These are phyloP conservation scores for Emmonsiellopsis sp. DNA, from an alignment of 2,329 filamentous ascomycete species.

Conservation along the genomic window DNA sequence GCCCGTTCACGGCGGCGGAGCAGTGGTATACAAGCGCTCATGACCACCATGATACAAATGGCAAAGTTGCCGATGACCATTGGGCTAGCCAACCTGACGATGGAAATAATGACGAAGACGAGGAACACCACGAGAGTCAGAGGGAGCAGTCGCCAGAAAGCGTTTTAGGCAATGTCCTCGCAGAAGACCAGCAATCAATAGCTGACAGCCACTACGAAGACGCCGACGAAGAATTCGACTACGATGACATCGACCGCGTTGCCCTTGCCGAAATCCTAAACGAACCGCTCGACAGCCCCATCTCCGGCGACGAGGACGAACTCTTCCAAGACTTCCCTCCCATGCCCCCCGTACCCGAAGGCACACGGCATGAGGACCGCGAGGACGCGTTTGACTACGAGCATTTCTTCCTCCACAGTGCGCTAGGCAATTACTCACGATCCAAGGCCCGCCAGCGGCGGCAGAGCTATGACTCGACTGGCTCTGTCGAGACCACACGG, in stretches of 20 bases:
- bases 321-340: conserved; percentile 25
- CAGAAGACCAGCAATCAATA: conserved; percentile 21
- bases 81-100: neutral
- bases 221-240: conserved; percentile 30
- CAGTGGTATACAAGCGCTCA: conserved; percentile 41
- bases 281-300: conserved; percentile 32
- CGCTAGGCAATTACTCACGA: conserved; percentile 57
- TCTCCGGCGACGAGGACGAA: conserved; percentile 16
- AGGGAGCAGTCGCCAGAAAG: neutral
- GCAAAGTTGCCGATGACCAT: conserved; percentile 9
- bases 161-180: neutral
- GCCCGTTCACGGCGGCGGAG: conserved; percentile 68
- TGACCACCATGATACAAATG: conserved; percentile 24
- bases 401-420: conserved; percentile 88
- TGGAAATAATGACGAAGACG: neutral
- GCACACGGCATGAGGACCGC: conserved; percentile 78
- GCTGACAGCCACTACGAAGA: conserved; percentile 33
- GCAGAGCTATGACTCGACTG: conserved; percentile 30
- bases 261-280: conserved; percentile 45
- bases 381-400: conserved; percentile 95
- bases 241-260: conserved; percentile 52
- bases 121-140: neutral
- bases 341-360: conserved; percentile 37
- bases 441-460: conserved; percentile 18
- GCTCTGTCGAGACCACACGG: conserved; percentile 43